These are phyloP conservation scores for Taphrina wiesneri DNA, from an alignment of 1,139 yeast species.

Conservation along the genomic window DNA sequence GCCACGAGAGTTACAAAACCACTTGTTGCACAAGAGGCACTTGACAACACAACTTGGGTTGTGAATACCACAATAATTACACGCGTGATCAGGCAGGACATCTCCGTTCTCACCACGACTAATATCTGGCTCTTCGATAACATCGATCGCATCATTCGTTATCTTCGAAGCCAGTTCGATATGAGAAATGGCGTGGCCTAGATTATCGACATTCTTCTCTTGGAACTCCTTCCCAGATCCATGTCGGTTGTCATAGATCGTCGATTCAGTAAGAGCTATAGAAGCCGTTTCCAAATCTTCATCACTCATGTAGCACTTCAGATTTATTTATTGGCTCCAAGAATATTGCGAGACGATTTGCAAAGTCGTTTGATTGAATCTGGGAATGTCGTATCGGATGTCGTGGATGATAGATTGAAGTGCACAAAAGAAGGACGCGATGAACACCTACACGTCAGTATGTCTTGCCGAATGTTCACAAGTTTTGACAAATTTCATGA, in stretches of 20 bases:
- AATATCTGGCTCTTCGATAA: background rate
- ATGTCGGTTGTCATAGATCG: conserved; percentile 13
- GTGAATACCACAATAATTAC: conserved; percentile 71
- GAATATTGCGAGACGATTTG: background rate
- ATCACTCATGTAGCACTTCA: conserved; percentile 24
- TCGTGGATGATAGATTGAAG: too few relatives aligned
- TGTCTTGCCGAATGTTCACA: too few relatives aligned
- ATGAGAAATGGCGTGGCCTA: background rate
- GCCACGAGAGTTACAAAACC: conserved; percentile 87
- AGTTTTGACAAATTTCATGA: too few relatives aligned
- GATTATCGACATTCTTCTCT: background rate
- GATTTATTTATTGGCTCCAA: background rate
- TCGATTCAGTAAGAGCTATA: conserved; percentile 21
- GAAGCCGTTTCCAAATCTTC: conserved; percentile 25
- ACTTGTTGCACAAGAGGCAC: conserved; percentile 74
- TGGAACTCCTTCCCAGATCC: conserved; percentile 1
- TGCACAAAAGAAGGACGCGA: too few relatives aligned
- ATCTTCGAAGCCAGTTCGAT: background rate
- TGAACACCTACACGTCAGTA: too few relatives aligned
- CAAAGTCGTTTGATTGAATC: too few relatives aligned
- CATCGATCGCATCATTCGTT: background rate
- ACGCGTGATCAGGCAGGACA: conserved; percentile 45
- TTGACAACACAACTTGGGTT: conserved; percentile 67
- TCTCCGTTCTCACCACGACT: conserved; percentile 6
- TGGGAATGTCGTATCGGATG: too few relatives aligned